Conservation (phyloP, 495 filamentous ascomycete genomes). For the Neurospora terricola region DNA sequence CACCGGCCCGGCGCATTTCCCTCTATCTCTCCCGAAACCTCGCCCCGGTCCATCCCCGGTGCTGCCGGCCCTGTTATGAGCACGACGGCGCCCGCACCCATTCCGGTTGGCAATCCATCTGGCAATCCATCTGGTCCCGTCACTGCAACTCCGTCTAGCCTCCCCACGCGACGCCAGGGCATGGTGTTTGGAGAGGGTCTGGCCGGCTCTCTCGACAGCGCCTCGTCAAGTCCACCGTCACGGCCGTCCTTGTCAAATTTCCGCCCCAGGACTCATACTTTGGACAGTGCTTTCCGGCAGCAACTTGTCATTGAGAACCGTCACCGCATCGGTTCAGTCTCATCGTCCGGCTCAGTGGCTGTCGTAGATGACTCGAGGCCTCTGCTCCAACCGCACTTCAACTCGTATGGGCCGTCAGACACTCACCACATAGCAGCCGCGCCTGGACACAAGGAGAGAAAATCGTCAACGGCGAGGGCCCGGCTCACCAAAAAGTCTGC, state of each 20-base stretch:
- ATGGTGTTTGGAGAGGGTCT: constrained; percentile 43
- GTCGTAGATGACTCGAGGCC: constrained; percentile 30
- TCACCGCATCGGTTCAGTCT: constrained; percentile 45
- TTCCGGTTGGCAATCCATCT: neutral
- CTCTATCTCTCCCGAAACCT: constrained; percentile 30
- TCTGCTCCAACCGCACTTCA: constrained; percentile 24
- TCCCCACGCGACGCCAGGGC: constrained; percentile 34
- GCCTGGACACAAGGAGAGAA: constrained; percentile 34
- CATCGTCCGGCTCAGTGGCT: constrained; percentile 35
- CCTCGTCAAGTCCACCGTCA: constrained; percentile 26
- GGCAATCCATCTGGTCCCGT: neutral
- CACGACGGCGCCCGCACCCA: neutral
- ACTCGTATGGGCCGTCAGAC: constrained; percentile 31
- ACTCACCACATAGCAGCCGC: constrained; percentile 6
- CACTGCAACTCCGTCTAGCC: constrained; percentile 1
- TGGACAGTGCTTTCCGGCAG: constrained; percentile 41
- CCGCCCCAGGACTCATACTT: constrained; percentile 41
- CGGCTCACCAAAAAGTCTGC: constrained; percentile 37
- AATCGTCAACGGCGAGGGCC: constrained; percentile 22
- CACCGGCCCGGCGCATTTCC: constrained; percentile 21
- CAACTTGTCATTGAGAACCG: constrained; percentile 31
- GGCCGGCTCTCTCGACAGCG: constrained; percentile 29
- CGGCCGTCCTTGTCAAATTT: constrained; percentile 22
- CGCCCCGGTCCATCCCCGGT: constrained; percentile 34
- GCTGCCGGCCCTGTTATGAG: constrained; percentile 4